phyloP scores from a whole-genome alignment of 2,329 filamentous ascomycete species.

The Diaporthe citriasiana region DNA sequence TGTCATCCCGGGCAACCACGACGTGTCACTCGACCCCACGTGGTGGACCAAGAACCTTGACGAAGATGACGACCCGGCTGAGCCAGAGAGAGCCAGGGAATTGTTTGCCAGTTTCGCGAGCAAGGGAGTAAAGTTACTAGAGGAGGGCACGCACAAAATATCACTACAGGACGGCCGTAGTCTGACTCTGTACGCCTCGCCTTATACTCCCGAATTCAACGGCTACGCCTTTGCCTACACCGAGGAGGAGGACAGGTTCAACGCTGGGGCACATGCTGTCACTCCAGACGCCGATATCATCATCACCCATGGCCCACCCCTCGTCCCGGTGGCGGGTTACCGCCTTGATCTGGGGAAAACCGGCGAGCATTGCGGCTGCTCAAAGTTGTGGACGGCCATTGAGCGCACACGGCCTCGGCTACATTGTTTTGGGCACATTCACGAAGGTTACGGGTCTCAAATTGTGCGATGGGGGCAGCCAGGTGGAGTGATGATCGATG shows the following conservation, averaged over 20 bases:
- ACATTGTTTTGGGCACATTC: constrained; percentile 20
- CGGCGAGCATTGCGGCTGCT: background rate
- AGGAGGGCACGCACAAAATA: background rate
- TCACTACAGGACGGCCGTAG: background rate
- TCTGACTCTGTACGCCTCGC: background rate
- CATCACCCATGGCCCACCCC: background rate
- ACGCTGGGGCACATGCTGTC: background rate
- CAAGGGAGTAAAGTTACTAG: background rate
- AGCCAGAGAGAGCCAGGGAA: background rate
- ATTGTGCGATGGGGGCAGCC: background rate
- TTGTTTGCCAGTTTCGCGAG: background rate
- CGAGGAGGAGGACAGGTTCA: constrained; percentile 7
- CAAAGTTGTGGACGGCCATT: background rate
- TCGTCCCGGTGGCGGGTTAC: background rate
- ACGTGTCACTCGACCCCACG: background rate
- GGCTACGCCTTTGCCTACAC: constrained; percentile 15
- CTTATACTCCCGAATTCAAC: background rate
- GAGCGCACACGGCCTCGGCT: background rate
- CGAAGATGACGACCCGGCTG: background rate
- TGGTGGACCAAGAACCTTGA: background rate
- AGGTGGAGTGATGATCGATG: background rate
- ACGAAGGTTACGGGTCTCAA: background rate
- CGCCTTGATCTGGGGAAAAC: background rate
- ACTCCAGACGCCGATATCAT: background rate
- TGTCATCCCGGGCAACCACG: background rate